phyloP scores from a whole-genome alignment of 1,284 basidiomycete genomes.

The Ustilago vetiveriae region DNA sequence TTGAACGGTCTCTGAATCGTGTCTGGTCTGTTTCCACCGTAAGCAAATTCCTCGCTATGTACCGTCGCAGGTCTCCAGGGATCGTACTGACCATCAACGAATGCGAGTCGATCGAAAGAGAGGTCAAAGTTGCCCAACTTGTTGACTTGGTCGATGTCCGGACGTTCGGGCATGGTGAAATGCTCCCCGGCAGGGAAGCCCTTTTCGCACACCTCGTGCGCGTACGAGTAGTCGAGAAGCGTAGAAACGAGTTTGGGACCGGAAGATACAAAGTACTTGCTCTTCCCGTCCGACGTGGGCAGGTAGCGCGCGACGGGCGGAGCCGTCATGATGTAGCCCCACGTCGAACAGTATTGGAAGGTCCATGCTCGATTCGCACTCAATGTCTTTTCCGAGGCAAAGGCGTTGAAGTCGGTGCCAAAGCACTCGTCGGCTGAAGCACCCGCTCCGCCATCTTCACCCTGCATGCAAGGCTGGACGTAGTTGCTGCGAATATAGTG shows the following conservation, averaged over 20 bases:
- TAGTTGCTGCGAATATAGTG: constrained; percentile 41
- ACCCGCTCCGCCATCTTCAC: constrained; percentile 22
- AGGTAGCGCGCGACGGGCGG: constrained; percentile 32
- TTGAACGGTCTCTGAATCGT: constrained; percentile 83
- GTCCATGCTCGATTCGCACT: constrained; percentile 85
- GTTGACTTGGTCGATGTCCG: constrained; percentile 84
- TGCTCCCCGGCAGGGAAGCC: constrained; percentile 83
- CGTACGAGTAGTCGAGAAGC: constrained; percentile 78
- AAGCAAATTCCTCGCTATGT: constrained; percentile 74
- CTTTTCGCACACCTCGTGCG: constrained; percentile 80
- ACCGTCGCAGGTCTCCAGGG: constrained; percentile 89
- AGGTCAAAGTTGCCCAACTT: constrained; percentile 71
- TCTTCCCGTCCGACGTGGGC: constrained; percentile 28
- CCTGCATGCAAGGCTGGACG: constrained; percentile 42
- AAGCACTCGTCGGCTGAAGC: constrained; percentile 73
- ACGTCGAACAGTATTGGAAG: constrained; percentile 83
- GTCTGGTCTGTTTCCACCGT: constrained; percentile 77
- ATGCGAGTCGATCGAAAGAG: constrained; percentile 79
- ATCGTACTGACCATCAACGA: constrained; percentile 84
- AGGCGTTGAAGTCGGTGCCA: constrained; percentile 76
- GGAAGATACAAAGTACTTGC: constrained; percentile 29
- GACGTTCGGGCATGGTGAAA: constrained; percentile 76
- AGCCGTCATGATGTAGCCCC: constrained; percentile 81
- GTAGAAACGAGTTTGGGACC: constrained; percentile 77
- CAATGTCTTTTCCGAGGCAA: constrained; percentile 72